Base-by-base conservation (phyloP, 2,329 filamentous ascomycete genomes). In the Talaromyces sp. region DNA sequence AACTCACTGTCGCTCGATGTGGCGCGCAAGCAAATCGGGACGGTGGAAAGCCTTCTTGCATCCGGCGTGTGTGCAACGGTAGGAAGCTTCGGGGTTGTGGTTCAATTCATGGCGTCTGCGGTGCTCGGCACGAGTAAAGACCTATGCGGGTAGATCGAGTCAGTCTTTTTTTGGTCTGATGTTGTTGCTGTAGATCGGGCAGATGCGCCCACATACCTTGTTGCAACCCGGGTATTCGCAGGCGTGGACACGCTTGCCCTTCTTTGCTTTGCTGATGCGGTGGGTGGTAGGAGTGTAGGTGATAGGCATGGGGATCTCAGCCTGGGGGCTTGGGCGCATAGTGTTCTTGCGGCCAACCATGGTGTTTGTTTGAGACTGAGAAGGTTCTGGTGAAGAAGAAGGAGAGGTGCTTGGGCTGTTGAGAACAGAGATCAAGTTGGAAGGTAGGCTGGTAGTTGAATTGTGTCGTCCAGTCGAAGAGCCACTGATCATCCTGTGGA, bases 231-330 rank as follows among this genome's bases (percentile, higher is more conserved):
- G 74, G 54, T 68, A 77, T 52, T 77, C 70, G 60, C 77, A 80
- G 8, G 71, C 71, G 59, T 80, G 77, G 13, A 80, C 77, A 47
- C 76, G 74, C 64, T 80, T 80, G 27, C 77, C 77, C 63, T 80
- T 80, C 67, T 79, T 80, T 11, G 77, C 77, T 62, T 80, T 80
- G 67, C 77, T 80, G 58, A 80, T 73, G 46, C 77, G 74, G 58
- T 74, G 74, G 32, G 77, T 80, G 17, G 77, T 79, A 19, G 77
- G 77, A 24, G 77, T 80, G 53, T 77, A 79, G 49, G 74, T 74
- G 44, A 77, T 65, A 17, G 72, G 67, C 52, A 72, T 52, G 24
- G 68, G 58, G 39, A 68, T 63, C 29, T 73, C 70, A 22, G 62
- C 13, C 35, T 65, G 58, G n/a, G 64, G 49, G 55, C 57, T 67